A percentile compares a stretch with the other conserved stretches of the same genome.
These are phyloP conservation scores for Amyloporia xantha DNA, from an alignment of 768 basidiomycete genomes.

Conservation along the genomic window DNA sequence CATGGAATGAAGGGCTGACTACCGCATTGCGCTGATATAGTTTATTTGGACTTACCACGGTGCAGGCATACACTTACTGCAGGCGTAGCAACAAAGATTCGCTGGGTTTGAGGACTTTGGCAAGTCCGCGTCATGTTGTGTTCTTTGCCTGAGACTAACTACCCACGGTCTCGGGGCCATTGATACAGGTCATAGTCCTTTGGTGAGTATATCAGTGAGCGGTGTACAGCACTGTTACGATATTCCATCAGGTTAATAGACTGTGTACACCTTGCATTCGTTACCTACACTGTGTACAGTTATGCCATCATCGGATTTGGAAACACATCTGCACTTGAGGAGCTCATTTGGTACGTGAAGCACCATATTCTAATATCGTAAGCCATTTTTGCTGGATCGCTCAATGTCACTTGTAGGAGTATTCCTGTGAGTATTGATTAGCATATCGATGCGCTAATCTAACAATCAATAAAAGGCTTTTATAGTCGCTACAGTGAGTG, in stretches of 20 bases:
- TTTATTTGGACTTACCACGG: neutral
- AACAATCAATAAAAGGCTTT: neutral
- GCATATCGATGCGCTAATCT: neutral
- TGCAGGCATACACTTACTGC: slow-evolving; percentile 8
- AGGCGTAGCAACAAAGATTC: neutral
- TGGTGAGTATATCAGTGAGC: neutral
- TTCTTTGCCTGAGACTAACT: too few relatives aligned
- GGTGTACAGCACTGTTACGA: neutral
- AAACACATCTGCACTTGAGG: slow-evolving; percentile 11
- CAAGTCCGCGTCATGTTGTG: too few relatives aligned
- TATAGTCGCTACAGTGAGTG: slow-evolving; percentile 10
- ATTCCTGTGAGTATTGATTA: slow-evolving; percentile 12
- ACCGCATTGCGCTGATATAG: neutral
- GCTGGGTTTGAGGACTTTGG: neutral
- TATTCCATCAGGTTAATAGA: slow-evolving; percentile 10
- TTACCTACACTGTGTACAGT: slow-evolving; percentile 13
- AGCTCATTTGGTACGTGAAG: slow-evolving; percentile 14
- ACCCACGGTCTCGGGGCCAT: too few relatives aligned
- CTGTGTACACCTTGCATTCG: slow-evolving; percentile 11
- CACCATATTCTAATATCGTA: too few relatives aligned
- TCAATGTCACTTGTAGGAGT: too few relatives aligned
- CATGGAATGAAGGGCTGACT: neutral
- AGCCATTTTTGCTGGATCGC: too few relatives aligned
- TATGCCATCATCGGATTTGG: slow-evolving; percentile 19
- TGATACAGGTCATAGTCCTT: neutral